Conservation (phyloP, 1,284 basidiomycete genomes). For the Abortiporus biennis region DNA sequence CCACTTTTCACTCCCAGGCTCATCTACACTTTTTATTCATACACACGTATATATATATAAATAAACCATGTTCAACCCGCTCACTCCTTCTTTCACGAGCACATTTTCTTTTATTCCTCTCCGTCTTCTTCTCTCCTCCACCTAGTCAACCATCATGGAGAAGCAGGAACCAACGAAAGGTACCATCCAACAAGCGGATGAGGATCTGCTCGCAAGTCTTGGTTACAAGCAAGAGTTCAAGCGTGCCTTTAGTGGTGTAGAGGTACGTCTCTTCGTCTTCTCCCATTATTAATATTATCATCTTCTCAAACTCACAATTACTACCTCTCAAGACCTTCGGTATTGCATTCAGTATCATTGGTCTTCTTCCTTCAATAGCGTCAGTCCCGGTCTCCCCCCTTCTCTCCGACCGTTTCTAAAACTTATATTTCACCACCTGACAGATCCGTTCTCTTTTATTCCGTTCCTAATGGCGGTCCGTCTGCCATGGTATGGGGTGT, state of each 20-base stretch:
- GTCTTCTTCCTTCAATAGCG: slow-evolving; percentile 38
- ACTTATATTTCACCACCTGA: background rate
- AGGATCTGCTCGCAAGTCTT: slow-evolving; percentile 38
- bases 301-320: background rate
- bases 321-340: slow-evolving; percentile 44
- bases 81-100: too few relatives aligned
- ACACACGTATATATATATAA: too few relatives aligned
- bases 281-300: background rate
- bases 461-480: slow-evolving; percentile 73
- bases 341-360: slow-evolving; percentile 60
- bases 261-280: slow-evolving; percentile 39
- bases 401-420: background rate
- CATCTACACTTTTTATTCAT: too few relatives aligned
- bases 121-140: too few relatives aligned
- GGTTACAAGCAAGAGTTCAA: slow-evolving; percentile 72
- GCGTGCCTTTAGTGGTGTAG: slow-evolving; percentile 56
- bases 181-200: slow-evolving; percentile 8
- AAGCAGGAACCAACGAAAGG: too few relatives aligned
- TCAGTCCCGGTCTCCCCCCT: slow-evolving; percentile 2
- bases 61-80: too few relatives aligned
- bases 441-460: slow-evolving; percentile 58
- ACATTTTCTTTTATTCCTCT: too few relatives aligned
- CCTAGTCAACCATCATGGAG: too few relatives aligned
- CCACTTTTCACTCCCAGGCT: too few relatives aligned
- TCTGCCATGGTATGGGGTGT: slow-evolving; percentile 77